These are phyloP conservation scores for Hanseniaspora thailandica DNA, from an alignment of 805 yeast species.

Conservation along the genomic window DNA sequence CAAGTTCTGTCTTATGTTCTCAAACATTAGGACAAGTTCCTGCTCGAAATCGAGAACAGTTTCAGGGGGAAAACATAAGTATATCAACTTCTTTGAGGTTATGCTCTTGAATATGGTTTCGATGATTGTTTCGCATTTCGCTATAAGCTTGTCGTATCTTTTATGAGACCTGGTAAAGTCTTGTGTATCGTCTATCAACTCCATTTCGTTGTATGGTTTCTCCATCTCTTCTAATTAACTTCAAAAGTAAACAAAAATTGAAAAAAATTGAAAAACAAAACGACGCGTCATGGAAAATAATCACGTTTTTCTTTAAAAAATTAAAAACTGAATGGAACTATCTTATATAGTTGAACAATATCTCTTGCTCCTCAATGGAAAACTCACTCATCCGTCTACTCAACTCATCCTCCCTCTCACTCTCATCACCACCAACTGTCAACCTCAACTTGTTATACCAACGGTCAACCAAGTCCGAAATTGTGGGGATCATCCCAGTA, in stretches of 20 bases:
- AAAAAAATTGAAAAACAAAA: not conserved
- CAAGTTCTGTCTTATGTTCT: not conserved
- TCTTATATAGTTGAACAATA: not conserved
- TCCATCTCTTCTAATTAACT: not conserved
- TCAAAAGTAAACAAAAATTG: not conserved
- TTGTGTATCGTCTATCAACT: not conserved
- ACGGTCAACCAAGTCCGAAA: slow-evolving; percentile 34
- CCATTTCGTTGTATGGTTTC: not conserved
- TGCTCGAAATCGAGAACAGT: slow-evolving; percentile 1
- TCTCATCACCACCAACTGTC: not conserved
- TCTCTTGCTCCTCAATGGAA: not conserved
- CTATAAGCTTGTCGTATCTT: not conserved
- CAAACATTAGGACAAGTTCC: slow-evolving; percentile 1
- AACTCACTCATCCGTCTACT: not conserved
- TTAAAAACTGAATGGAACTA: too few species aligned
- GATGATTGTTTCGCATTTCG: slow-evolving; percentile 4
- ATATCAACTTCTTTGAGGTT: slow-evolving; percentile 5
- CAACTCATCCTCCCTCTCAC: slow-evolving; percentile 33
- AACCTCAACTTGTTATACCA: slow-evolving; percentile 10
- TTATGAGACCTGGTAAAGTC: not conserved
- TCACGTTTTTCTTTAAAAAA: not conserved
- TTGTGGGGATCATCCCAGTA: slow-evolving; percentile 55
- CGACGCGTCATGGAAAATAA: not conserved
- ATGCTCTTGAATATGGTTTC: slow-evolving; percentile 1
- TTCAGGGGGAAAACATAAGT: slow-evolving; percentile 9